phyloP scores from a whole-genome alignment of 2,329 filamentous ascomycete species.

The Geosmithia putterillii region DNA sequence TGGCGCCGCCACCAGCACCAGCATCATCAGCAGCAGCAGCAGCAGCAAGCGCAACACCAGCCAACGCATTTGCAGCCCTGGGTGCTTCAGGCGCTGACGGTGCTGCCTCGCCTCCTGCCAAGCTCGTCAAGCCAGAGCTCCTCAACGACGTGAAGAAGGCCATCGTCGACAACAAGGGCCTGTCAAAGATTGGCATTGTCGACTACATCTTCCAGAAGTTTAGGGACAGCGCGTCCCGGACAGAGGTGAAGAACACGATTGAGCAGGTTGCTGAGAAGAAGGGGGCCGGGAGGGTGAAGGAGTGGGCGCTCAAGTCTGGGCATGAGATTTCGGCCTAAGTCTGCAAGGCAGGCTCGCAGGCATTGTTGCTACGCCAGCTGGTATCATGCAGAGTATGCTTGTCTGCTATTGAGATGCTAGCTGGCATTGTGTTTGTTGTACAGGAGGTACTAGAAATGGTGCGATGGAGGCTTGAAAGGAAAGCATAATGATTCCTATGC shows the following conservation, averaged over 20 bases:
- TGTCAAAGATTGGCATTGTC: conserved; percentile 27
- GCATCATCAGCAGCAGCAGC: conserved; percentile 21
- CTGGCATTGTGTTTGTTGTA: too few relatives aligned
- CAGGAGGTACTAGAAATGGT: too few relatives aligned
- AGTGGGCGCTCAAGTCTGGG: conserved; percentile 26
- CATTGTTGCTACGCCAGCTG: too few relatives aligned
- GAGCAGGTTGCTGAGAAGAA: conserved; percentile 26
- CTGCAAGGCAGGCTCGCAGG: too few relatives aligned
- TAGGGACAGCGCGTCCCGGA: conserved; percentile 20
- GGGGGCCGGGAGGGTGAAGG: conserved; percentile 20
- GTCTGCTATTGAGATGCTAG: too few relatives aligned
- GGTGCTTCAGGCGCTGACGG: not conserved
- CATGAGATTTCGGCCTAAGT: conserved; percentile 18
- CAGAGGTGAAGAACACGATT: conserved; percentile 28
- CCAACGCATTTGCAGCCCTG: conserved; percentile 24
- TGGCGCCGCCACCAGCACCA: conserved; percentile 6
- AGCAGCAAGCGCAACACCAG: conserved; percentile 15
- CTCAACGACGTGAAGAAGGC: conserved; percentile 27
- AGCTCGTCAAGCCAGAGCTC: conserved; percentile 24
- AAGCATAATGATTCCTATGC: too few relatives aligned
- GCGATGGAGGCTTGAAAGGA: too few relatives aligned
- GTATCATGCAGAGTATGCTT: too few relatives aligned
- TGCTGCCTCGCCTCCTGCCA: conserved; percentile 7
- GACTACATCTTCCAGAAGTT: conserved; percentile 26
- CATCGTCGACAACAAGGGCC: conserved; percentile 24